phyloP scores from a whole-genome alignment of 225 moss, liverwort and hornwort genomes.

The Anthoceros angustus region DNA sequence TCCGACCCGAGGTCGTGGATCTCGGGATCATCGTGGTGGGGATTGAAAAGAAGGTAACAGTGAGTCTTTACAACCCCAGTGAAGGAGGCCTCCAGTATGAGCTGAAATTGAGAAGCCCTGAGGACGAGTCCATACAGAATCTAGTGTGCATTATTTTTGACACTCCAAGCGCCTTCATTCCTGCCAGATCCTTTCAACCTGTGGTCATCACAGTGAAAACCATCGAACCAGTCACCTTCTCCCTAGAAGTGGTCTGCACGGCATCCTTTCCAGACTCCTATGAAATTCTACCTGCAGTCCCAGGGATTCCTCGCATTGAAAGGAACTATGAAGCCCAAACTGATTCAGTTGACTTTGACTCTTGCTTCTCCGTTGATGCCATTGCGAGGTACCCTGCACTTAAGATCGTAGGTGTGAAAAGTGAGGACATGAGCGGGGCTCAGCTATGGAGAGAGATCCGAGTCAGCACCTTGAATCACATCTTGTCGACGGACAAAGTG shows the following conservation, averaged over 20 bases:
- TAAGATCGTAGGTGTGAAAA: slow-evolving; percentile 28
- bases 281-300: slow-evolving; percentile 27
- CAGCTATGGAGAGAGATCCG: slow-evolving; percentile 56
- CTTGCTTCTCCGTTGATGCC: slow-evolving; percentile 25
- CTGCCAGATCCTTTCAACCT: neutral
- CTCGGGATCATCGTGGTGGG: slow-evolving; percentile 50
- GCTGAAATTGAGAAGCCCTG: slow-evolving; percentile 16
- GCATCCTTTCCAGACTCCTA: slow-evolving; percentile 11
- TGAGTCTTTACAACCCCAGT: slow-evolving; percentile 59
- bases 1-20: slow-evolving; percentile 43
- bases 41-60: slow-evolving; percentile 33
- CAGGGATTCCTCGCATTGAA: slow-evolving; percentile 30
- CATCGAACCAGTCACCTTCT: neutral
- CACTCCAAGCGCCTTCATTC: slow-evolving; percentile 39
- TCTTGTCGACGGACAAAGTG: slow-evolving; percentile 36
- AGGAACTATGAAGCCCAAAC: slow-evolving; percentile 27
- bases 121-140: slow-evolving; percentile 15
- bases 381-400: slow-evolving; percentile 51
- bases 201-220: neutral
- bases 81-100: slow-evolving; percentile 48
- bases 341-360: slow-evolving; percentile 26
- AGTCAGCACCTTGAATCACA: slow-evolving; percentile 42
- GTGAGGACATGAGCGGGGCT: slow-evolving; percentile 53
- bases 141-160: slow-evolving; percentile 42
- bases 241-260: neutral